A percentile compares a stretch with the other conserved stretches of the same genome.
Evolutionary conservation across 805 yeast species (phyloP).

Genomic region (Suhomyces kilbournensis): DNA sequence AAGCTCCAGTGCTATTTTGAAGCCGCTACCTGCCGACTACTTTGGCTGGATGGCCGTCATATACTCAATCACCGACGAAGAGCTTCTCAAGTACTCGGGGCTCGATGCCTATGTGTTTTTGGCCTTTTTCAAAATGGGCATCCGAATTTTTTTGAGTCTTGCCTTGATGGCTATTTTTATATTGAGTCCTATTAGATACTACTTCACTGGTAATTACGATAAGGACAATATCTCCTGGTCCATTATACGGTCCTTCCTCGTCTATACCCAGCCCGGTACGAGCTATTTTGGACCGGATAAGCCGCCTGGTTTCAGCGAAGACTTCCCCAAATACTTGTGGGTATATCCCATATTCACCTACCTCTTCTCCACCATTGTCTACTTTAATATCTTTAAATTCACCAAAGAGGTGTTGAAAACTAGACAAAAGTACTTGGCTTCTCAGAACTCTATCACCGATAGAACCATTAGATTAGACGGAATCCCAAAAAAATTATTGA

Average conservation of each 20-base stretch:
- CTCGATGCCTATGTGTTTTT: slow-evolving; percentile 35
- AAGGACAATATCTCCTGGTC: slow-evolving; percentile 29
- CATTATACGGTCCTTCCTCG: slow-evolving; percentile 2
- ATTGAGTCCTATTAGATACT: slow-evolving; percentile 37
- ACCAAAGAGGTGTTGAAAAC: slow-evolving; percentile 50
- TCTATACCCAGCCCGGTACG: slow-evolving; percentile 5
- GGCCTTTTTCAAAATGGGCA: slow-evolving; percentile 36
- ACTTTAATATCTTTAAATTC: slow-evolving; percentile 42
- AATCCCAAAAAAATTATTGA: slow-evolving; percentile 45
- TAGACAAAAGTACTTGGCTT: slow-evolving; percentile 56
- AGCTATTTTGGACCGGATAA: not conserved
- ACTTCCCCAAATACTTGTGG: slow-evolving; percentile 46
- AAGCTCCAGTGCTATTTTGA: slow-evolving; percentile 30
- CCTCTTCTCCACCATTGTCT: slow-evolving; percentile 48
- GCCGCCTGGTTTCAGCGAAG: slow-evolving; percentile 29
- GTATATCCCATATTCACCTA: slow-evolving; percentile 57
- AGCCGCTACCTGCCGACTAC: slow-evolving; percentile 39
- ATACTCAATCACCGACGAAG: slow-evolving; percentile 23
- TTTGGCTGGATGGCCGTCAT: slow-evolving; percentile 26
- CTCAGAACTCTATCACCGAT: slow-evolving; percentile 59
- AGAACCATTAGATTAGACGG: slow-evolving; percentile 55
- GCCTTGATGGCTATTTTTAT: slow-evolving; percentile 25
- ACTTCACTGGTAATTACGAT: slow-evolving; percentile 43
- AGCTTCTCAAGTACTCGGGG: slow-evolving; percentile 22
- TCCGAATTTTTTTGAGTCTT: slow-evolving; percentile 18